A percentile compares a stretch with the other conserved stretches of the same genome.
These are phyloP conservation scores for Blastomyces gilchristii DNA, from an alignment of 2,329 filamentous ascomycete species.

Conservation along the genomic window DNA sequence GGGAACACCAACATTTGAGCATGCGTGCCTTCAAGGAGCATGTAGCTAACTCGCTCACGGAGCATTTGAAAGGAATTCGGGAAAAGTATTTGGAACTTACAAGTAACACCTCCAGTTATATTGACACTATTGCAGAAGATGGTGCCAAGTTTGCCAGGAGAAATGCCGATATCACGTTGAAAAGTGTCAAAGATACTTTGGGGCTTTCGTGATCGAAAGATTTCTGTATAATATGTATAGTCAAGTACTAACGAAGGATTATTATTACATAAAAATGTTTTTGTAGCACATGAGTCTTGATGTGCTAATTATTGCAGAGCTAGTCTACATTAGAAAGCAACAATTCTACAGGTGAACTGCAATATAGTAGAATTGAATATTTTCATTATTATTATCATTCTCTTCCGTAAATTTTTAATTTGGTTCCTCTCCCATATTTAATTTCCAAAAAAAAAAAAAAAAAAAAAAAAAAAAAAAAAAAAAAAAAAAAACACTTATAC, in stretches of 20 bases:
- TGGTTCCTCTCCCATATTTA: too few species aligned
- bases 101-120: slow-evolving; percentile 7
- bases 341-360: too few species aligned
- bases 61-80: slow-evolving; percentile 25
- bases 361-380: too few species aligned
- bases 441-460: too few species aligned
- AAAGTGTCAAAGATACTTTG: slow-evolving; percentile 13
- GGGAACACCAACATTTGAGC: slow-evolving; percentile 34
- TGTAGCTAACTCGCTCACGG: slow-evolving; percentile 42
- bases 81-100: slow-evolving; percentile 21
- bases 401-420: too few species aligned
- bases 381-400: too few species aligned
- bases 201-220: slow-evolving; percentile 4
- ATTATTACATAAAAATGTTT: not conserved
- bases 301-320: too few species aligned
- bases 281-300: too few species aligned
- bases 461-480: too few species aligned
- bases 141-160: slow-evolving; percentile 12
- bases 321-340: too few species aligned
- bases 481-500: too few species aligned
- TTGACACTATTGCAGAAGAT: slow-evolving; percentile 13
- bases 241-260: not conserved
- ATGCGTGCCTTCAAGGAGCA: slow-evolving; percentile 54
- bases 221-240: not conserved
- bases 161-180: slow-evolving; percentile 15